Conservation (phyloP, 768 basidiomycete species). For the Auricularia cornea region DNA sequence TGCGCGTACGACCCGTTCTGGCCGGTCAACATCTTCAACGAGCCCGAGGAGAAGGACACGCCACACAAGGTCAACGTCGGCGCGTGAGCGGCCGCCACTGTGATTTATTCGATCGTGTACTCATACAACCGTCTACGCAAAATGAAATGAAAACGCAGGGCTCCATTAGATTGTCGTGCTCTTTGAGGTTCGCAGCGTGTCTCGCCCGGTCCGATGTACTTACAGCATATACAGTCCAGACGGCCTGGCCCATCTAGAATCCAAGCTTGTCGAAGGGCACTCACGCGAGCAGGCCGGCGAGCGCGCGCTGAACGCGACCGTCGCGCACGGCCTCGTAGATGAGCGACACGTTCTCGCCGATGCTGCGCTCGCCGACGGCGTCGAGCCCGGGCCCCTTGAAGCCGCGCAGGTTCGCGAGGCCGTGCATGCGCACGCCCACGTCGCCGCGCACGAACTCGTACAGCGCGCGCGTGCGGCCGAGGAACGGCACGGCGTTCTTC, state of each 20-base stretch:
- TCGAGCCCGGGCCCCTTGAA: constrained; percentile 46
- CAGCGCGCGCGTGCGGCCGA: constrained; percentile 60
- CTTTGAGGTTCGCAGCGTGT: too few species aligned
- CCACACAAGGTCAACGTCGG: constrained; percentile 9
- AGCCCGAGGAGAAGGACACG: constrained; percentile 43
- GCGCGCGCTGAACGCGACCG: constrained; percentile 52
- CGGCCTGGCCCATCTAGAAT: too few species aligned
- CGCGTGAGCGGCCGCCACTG: neutral
- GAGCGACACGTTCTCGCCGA: constrained; percentile 62
- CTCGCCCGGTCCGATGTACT: too few species aligned
- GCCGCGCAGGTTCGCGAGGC: constrained; percentile 51
- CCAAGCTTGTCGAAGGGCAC: too few species aligned
- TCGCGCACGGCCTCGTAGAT: constrained; percentile 78
- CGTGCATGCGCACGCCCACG: constrained; percentile 75
- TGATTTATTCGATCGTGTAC: neutral
- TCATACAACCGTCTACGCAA: neutral
- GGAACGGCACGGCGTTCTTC: constrained; percentile 53
- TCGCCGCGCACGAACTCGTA: constrained; percentile 70
- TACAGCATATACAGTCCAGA: too few species aligned
- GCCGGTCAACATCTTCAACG: constrained; percentile 66
- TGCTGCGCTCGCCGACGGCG: constrained; percentile 49
- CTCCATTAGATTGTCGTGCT: too few species aligned
- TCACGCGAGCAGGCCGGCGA: constrained; percentile 42
- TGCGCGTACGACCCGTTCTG: constrained; percentile 50
- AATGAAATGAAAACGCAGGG: neutral